A percentile compares a stretch with the other conserved stretches of the same genome.
Evolutionary conservation across 2,329 filamentous ascomycete species (phyloP).

Genomic region (Ophiosphaerella herpotricha): DNA sequence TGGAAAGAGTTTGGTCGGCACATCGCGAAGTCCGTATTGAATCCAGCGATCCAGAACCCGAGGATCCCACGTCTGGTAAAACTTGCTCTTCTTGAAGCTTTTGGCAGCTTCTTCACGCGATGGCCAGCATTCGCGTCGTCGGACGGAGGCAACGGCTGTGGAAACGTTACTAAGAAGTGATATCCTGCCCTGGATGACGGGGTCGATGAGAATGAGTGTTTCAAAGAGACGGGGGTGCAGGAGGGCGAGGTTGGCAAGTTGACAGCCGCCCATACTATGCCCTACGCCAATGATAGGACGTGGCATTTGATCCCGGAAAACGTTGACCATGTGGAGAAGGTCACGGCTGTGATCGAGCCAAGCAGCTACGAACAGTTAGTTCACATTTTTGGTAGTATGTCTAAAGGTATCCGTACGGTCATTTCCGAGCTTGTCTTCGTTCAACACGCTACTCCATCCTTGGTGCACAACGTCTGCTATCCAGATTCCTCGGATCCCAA

Average conservation of each 20-base stretch:
- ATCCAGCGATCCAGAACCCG: slow-evolving; percentile 78
- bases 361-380: slow-evolving; percentile 58
- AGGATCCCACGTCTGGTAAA: slow-evolving; percentile 82
- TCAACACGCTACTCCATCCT: slow-evolving; percentile 77
- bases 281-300: slow-evolving; percentile 83
- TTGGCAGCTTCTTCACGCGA: slow-evolving; percentile 70
- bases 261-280: slow-evolving; percentile 84
- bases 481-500: slow-evolving; percentile 82
- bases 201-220: slow-evolving; percentile 79
- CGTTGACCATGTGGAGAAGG: slow-evolving; percentile 81
- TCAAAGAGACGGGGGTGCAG: slow-evolving; percentile 81
- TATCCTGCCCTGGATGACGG: slow-evolving; percentile 67
- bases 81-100: slow-evolving; percentile 69
- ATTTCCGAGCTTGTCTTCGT: slow-evolving; percentile 76
- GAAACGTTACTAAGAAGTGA: slow-evolving; percentile 48
- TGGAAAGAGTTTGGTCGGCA: slow-evolving; percentile 67
- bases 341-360: slow-evolving; percentile 89
- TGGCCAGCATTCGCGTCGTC: slow-evolving; percentile 81
- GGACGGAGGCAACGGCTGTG: slow-evolving; percentile 66
- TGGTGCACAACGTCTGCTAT: slow-evolving; percentile 89
- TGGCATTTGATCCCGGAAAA: slow-evolving; percentile 77
- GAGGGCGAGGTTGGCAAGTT: slow-evolving; percentile 72
- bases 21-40: slow-evolving; percentile 72
- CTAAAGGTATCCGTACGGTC: slow-evolving; percentile 67
- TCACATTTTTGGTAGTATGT: background rate